Evolutionary conservation across 805 yeast species (phyloP).

Genomic region (Pichia phayaonensis): DNA sequence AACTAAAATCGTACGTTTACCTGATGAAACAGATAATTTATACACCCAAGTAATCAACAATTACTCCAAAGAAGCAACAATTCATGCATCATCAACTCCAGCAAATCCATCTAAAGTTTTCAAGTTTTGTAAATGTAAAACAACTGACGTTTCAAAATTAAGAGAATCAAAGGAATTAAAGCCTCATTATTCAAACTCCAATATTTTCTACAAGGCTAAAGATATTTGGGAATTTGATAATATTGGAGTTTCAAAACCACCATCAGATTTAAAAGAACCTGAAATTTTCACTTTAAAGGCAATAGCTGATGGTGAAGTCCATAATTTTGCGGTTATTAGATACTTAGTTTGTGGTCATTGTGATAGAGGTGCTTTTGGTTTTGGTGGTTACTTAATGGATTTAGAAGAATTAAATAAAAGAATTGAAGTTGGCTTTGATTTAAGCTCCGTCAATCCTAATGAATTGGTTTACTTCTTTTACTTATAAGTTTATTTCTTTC

Average conservation of each 20-base stretch:
- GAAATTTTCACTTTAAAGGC: conserved; percentile 8
- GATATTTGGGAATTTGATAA: conserved; percentile 80
- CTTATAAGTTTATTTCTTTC: background rate
- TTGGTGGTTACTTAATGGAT: conserved; percentile 36
- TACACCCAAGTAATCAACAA: background rate
- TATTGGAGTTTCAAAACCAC: conserved; percentile 57
- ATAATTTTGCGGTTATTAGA: conserved; percentile 36
- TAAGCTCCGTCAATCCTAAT: conserved; percentile 9
- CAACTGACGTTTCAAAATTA: conserved; percentile 1
- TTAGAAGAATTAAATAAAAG: conserved; percentile 13
- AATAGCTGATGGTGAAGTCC: conserved; percentile 13
- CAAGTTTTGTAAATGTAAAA: conserved; percentile 3
- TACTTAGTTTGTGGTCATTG: conserved; percentile 67
- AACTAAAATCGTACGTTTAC: conserved; percentile 11
- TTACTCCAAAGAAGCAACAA: background rate
- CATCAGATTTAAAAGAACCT: background rate
- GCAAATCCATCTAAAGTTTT: conserved; percentile 6
- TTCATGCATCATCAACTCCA: background rate
- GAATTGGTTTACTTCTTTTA: conserved; percentile 12
- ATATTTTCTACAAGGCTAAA: conserved; percentile 32
- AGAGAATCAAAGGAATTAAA: background rate
- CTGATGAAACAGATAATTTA: conserved; percentile 4
- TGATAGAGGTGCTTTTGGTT: conserved; percentile 72
- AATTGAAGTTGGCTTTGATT: conserved; percentile 7
- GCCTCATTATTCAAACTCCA: background rate